phyloP scores from a whole-genome alignment of 2,329 filamentous ascomycete genomes.

The Ascochyta lentis region DNA sequence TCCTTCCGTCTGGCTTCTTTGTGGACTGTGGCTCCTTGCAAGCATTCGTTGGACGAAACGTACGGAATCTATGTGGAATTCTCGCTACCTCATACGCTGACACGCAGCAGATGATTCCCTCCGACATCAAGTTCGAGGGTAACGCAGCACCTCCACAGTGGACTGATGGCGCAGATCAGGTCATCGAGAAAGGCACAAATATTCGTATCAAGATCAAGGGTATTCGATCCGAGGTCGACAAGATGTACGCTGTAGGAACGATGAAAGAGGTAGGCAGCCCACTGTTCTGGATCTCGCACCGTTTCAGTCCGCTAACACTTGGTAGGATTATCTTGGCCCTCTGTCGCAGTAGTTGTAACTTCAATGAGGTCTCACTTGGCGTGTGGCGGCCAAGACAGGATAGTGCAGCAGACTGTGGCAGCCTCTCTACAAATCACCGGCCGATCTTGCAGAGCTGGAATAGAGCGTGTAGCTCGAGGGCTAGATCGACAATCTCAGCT shows the following conservation, averaged over 20 bases:
- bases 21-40: conserved; percentile 79
- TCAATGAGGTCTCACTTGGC: background rate
- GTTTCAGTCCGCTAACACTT: conserved; percentile 21
- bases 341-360: conserved; percentile 34
- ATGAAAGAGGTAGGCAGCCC: conserved; percentile 73
- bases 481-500: background rate
- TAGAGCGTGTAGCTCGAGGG: background rate
- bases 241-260: conserved; percentile 96
- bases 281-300: background rate
- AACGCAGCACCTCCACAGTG: conserved; percentile 97
- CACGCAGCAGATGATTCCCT: conserved; percentile 76
- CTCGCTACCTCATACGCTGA: conserved; percentile 21
- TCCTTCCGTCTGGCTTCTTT: conserved; percentile 92
- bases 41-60: conserved; percentile 82
- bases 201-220: conserved; percentile 94
- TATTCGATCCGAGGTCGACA: conserved; percentile 88
- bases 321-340: conserved; percentile 51
- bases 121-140: conserved; percentile 90
- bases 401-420: background rate
- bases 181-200: conserved; percentile 92
- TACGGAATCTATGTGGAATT: conserved; percentile 56
- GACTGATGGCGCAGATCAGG: conserved; percentile 91
- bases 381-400: background rate
- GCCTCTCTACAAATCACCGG: background rate
- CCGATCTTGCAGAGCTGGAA: background rate